Evolutionary conservation across 352 stramenopile genomes (phyloP).

Genomic region (Pythium phragmitis): DNA sequence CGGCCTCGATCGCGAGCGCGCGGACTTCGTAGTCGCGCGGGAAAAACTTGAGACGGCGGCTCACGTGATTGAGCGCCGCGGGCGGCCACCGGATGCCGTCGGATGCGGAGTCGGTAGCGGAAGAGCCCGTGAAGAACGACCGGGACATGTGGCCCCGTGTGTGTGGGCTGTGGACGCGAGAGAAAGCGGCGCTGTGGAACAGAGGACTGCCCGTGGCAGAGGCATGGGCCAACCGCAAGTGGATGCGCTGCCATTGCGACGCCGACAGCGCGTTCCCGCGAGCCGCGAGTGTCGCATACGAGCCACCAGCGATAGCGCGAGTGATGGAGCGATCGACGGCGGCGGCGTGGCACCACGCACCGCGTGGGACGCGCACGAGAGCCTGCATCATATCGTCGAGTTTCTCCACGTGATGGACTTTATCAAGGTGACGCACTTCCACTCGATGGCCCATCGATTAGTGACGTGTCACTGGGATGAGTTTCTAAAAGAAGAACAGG

Average conservation of each 20-base stretch:
- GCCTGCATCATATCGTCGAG: constrained; percentile 13
- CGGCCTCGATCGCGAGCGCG: constrained; percentile 60
- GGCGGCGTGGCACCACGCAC: constrained; percentile 1
- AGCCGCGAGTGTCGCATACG: background rate
- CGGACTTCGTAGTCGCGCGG: constrained; percentile 72
- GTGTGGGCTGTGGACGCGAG: background rate
- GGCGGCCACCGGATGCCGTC: constrained; percentile 24
- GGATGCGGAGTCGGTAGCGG: background rate
- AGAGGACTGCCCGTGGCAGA: background rate
- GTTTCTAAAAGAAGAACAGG: background rate
- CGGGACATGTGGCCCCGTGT: background rate
- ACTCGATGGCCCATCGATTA: constrained; percentile 2
- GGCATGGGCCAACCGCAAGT: constrained; percentile 4
- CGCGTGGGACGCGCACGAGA: constrained; percentile 15
- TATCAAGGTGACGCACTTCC: constrained; percentile 13
- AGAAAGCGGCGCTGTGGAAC: background rate
- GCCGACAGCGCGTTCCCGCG: constrained; percentile 8
- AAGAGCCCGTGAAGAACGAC: background rate
- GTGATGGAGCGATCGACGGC: background rate
- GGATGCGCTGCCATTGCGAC: constrained; percentile 16
- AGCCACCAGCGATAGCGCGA: background rate
- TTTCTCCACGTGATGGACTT: no score
- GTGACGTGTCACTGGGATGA: constrained; percentile 16
- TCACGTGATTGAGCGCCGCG: constrained; percentile 16
- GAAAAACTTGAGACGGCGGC: constrained; percentile 38